phyloP scores from a whole-genome alignment of 2,329 filamentous ascomycete genomes.

The Trichoderma cornu-damae region DNA sequence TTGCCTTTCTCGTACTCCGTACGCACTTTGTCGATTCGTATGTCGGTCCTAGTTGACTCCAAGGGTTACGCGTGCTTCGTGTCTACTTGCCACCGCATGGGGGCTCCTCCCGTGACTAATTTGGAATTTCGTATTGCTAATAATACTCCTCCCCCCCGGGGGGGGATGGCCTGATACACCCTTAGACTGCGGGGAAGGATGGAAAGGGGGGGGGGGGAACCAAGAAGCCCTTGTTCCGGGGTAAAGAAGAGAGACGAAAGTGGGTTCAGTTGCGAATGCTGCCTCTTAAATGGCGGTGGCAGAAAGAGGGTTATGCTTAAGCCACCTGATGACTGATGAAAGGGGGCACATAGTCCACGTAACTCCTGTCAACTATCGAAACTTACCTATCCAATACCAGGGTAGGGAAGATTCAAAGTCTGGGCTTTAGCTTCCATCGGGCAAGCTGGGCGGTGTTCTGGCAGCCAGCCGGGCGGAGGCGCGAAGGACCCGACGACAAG shows the following conservation, averaged over 20 bases:
- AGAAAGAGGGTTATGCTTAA: not conserved
- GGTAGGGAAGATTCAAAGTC: not conserved
- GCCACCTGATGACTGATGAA: constrained; percentile 1
- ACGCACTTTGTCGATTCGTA: constrained; percentile 7
- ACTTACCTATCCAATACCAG: not conserved
- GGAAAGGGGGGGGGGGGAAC: not conserved
- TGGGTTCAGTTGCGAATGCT: not conserved
- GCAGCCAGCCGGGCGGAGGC: not conserved
- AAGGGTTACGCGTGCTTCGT: not conserved
- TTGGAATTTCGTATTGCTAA: not conserved
- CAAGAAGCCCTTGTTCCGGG: constrained; percentile 1
- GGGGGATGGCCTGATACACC: constrained; percentile 3
- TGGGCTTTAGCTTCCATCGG: not conserved
- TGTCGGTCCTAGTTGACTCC: not conserved
- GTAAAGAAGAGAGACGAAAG: constrained; percentile 2
- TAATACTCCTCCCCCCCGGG: not conserved
- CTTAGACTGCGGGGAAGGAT: constrained; percentile 13
- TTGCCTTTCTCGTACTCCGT: no score
- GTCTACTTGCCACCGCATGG: not conserved
- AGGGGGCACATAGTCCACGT: constrained; percentile 5
- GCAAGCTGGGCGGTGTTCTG: not conserved
- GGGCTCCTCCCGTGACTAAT: not conserved
- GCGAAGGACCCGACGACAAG: not conserved
- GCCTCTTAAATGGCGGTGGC: not conserved
- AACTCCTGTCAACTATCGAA: constrained; percentile 12